phyloP scores from a whole-genome alignment of 169 alveolate genomes.

The Neospora caninum region DNA sequence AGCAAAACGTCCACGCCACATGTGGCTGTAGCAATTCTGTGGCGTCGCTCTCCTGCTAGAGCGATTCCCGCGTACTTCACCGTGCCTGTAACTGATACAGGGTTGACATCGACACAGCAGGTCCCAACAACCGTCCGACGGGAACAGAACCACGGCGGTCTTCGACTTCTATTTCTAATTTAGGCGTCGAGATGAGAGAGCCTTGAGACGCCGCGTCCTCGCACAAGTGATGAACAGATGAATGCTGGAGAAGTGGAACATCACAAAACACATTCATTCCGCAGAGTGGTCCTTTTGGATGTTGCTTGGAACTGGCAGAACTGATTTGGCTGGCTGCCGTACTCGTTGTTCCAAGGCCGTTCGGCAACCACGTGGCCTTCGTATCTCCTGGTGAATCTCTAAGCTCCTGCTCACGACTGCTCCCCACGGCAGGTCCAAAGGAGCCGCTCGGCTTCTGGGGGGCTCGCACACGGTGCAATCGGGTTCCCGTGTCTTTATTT shows the following conservation, averaged over 20 bases:
- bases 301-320: neutral
- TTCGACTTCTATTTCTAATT: neutral
- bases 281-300: neutral
- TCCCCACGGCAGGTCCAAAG: neutral
- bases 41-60: too few species aligned
- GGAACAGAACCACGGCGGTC: neutral
- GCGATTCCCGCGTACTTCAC: neutral
- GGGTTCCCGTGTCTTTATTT: neutral
- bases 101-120: neutral
- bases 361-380: neutral
- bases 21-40: too few species aligned
- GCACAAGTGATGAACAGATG: conserved; percentile 13
- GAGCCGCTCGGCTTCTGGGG: neutral
- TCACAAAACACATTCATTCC: neutral
- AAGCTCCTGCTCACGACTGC: neutral
- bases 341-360: neutral
- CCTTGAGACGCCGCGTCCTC: conserved; percentile 22
- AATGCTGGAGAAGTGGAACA: conserved; percentile 20
- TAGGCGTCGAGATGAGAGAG: neutral
- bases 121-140: neutral
- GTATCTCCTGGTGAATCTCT: neutral
- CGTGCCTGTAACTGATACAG: neutral
- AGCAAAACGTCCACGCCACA: too few species aligned
- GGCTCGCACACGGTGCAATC: neutral
- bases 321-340: conserved; percentile 5